Evolutionary conservation across 192 early-diverging fungal species (phyloP), one percentile per base, ranked within the genome.

Genomic region (Coemansia sp.): DNA sequence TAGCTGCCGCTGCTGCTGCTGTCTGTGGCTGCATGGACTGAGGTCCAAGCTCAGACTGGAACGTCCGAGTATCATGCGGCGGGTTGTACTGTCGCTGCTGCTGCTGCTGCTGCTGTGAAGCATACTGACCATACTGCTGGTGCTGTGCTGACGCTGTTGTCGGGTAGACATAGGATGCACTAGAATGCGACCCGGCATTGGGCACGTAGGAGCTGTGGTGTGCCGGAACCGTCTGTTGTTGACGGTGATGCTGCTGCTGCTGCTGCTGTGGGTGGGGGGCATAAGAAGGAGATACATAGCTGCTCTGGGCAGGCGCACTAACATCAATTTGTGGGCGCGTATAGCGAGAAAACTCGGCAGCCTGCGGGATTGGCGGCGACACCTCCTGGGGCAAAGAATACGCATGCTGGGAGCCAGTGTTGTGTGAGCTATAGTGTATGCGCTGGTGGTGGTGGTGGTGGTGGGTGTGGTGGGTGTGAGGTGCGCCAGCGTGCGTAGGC

Each of bases 341-440:
- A 46, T 71, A 62, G 49, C 46, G 46, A 29, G 69, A 62, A 65
- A 61, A 64, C 57, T 65, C 69, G 22, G 62, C 45, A 25, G 65
- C 33, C 40, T 71, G 69, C 8, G 62, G 62, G 9, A 43, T 40
- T 25, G 52, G 52, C 40, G 63, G 63, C 52, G 54, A 56, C 32
- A 56, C 14, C 54, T 56, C 54, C 33, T 34, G 54, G 7, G 54
- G 54, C 32, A 56, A 17, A 10, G 54, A 32, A 56, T 56, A 56
- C 33, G 17, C 33, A 35, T 32, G 54, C 32, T 56, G 25, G 54
- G 7, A 56, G 32, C 54, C 54, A 32, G 25, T 6, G 40, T 60
- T n/a, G n/a, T n/a, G 59, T 5, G 40, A 43, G 59, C 38, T 40
- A 23, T 60, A 60, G 20, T 60, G 17, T 20, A 33, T 7, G 59